A percentile compares a stretch with the other conserved stretches of the same genome.
Evolutionary conservation across 768 basidiomycete species (phyloP).

Genomic region (Hypholoma sublateritium): DNA sequence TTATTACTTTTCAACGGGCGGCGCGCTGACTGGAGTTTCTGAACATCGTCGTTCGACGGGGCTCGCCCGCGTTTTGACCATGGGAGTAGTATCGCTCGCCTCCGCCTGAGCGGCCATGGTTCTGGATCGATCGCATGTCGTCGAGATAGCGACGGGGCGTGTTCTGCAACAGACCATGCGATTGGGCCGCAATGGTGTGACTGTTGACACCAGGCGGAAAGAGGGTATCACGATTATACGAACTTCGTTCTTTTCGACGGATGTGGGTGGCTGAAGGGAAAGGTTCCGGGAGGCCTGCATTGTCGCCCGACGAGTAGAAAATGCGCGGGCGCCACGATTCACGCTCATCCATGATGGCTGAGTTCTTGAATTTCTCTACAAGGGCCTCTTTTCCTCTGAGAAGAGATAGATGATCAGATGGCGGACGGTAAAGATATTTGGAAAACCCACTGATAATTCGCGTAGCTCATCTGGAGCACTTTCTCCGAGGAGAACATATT

Average conservation of each 20-base stretch:
- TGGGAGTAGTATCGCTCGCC: neutral
- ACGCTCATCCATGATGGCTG: conserved; percentile 84
- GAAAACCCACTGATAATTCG: conserved; percentile 79
- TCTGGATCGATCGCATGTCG: neutral
- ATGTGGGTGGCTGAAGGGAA: conserved; percentile 85
- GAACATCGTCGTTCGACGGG: neutral
- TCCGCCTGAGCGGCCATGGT: neutral
- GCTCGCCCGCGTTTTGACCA: neutral
- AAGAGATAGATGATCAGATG: neutral
- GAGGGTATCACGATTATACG: conserved; percentile 71
- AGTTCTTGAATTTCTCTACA: conserved; percentile 91
- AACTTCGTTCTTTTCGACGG: conserved; percentile 80
- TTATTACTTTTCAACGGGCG: neutral
- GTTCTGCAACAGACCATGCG: conserved; percentile 12
- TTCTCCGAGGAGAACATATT: conserved; percentile 93
- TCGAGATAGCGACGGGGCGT: conserved; percentile 19
- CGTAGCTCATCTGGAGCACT: conserved; percentile 88
- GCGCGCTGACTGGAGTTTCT: neutral
- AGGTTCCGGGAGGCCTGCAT: conserved; percentile 74
- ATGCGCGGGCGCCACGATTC: conserved; percentile 85
- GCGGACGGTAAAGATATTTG: neutral
- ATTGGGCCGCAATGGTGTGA: conserved; percentile 1
- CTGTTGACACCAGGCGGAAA: conserved; percentile 49
- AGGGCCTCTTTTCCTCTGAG: conserved; percentile 86
- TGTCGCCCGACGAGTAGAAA: conserved; percentile 73